phyloP scores from a whole-genome alignment of 257 asterid genomes.

The Henckelia pumila region DNA sequence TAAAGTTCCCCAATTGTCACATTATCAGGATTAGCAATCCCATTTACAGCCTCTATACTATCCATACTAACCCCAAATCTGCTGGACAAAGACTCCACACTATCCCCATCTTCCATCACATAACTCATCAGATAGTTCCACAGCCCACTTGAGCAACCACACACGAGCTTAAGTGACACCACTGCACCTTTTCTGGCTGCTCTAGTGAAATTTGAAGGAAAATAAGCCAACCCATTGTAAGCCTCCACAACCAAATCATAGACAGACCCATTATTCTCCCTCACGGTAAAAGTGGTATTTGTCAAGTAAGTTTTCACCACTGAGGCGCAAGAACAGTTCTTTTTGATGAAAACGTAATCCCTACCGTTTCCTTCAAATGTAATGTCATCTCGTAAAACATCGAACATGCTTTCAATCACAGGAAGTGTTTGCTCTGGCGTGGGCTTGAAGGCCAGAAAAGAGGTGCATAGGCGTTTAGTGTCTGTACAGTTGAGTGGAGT shows the following conservation, averaged over 20 bases:
- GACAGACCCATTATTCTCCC: slow-evolving; percentile 63
- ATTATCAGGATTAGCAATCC: slow-evolving; percentile 80
- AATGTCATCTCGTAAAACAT: slow-evolving; percentile 67
- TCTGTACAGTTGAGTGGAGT: slow-evolving; percentile 81
- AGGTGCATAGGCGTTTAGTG: slow-evolving; percentile 66
- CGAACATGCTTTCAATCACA: slow-evolving; percentile 89
- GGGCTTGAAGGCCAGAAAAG: slow-evolving; percentile 87
- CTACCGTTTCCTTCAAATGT: slow-evolving; percentile 78
- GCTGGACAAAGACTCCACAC: slow-evolving; percentile 83
- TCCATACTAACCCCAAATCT: slow-evolving; percentile 99
- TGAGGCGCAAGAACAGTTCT: slow-evolving; percentile 91
- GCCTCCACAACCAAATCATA: slow-evolving; percentile 63
- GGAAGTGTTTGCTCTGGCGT: slow-evolving; percentile 48
- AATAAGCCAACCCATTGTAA: slow-evolving; percentile 76
- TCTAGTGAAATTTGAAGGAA: slow-evolving; percentile 68
- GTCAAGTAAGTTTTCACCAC: slow-evolving; percentile 55
- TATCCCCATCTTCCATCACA: slow-evolving; percentile 84
- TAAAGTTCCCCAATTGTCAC: slow-evolving; percentile 76
- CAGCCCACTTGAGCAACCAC: slow-evolving; percentile 94
- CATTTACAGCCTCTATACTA: slow-evolving; percentile 75
- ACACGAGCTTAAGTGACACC: slow-evolving; percentile 68
- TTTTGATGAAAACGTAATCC: slow-evolving; percentile 66
- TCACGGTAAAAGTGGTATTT: slow-evolving; percentile 76
- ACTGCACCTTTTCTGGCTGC: slow-evolving; percentile 79
- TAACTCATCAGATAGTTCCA: slow-evolving; percentile 98